Percentiles rank a stretch among this genome's conserved stretches.
Conservation (phyloP, 306 rosid species). For the Sechiopsis laciniata region DNA sequence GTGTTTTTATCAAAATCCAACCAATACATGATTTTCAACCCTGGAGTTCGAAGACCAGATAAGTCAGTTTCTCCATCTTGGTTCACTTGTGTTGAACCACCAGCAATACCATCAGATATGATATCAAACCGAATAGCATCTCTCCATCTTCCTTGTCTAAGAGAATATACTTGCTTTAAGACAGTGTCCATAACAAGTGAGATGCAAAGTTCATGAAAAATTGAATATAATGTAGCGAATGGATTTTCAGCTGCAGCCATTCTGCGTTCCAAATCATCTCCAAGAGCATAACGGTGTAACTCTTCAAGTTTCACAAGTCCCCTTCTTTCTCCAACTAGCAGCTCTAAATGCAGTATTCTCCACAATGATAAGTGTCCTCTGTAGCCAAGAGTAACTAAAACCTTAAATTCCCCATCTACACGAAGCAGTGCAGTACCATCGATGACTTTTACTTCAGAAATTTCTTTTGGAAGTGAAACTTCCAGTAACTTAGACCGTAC, state of each 20-base stretch:
- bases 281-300: conserved; percentile 56
- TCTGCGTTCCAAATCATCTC: conserved; percentile 94
- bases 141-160: conserved; percentile 94
- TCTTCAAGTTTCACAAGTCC: conserved; percentile 65
- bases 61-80: conserved; percentile 80
- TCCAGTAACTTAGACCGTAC: conserved; percentile 86
- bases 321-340: conserved; percentile 86
- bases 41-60: conserved; percentile 77
- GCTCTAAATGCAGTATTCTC: conserved; percentile 93
- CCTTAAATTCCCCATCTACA: conserved; percentile 90
- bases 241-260: conserved; percentile 94
- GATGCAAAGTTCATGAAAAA: conserved; percentile 87
- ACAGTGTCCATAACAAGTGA: conserved; percentile 90
- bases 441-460: conserved; percentile 61
- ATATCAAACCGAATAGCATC: conserved; percentile 91
- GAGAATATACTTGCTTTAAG: conserved; percentile 77
- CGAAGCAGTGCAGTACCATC: conserved; percentile 73
- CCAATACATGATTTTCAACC: conserved; percentile 84
- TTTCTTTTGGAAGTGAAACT: conserved; percentile 69
- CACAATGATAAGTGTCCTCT: conserved; percentile 91
- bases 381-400: conserved; percentile 84
- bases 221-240: conserved; percentile 59
- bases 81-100: conserved; percentile 55
- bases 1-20: conserved; percentile 75
- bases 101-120: conserved; percentile 56